phyloP scores from a whole-genome alignment of 805 yeast genomes.

The Wickerhamiella domercqiae region DNA sequence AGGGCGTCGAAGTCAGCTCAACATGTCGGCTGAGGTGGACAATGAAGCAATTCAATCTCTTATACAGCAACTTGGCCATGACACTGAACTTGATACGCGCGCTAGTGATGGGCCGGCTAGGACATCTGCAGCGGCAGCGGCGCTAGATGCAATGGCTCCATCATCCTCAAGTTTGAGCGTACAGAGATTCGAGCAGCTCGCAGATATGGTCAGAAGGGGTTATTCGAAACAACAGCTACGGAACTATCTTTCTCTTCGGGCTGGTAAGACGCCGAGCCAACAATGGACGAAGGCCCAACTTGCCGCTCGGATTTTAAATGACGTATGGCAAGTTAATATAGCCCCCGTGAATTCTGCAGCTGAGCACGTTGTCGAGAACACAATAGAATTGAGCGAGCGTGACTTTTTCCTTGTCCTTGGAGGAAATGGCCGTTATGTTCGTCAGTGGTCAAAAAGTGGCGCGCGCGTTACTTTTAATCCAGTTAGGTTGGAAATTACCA shows the following conservation, averaged over 20 bases:
- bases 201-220: constrained; percentile 16
- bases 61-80: neutral
- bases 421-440: constrained; percentile 27
- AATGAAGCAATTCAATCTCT: neutral
- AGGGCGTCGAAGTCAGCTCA: neutral
- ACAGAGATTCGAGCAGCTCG: constrained; percentile 13
- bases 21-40: neutral
- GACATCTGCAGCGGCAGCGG: neutral
- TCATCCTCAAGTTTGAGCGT: constrained; percentile 5
- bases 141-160: constrained; percentile 9
- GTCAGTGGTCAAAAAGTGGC: constrained; percentile 30
- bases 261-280: too few relatives aligned
- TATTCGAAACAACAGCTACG: constrained; percentile 19
- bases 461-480: constrained; percentile 27
- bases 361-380: constrained; percentile 23
- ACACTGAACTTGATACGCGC: neutral
- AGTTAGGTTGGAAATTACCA: constrained; percentile 22
- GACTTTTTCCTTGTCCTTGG: constrained; percentile 31
- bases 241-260: constrained; percentile 5
- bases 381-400: constrained; percentile 23
- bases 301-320: constrained; percentile 22
- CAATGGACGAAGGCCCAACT: constrained; percentile 15
- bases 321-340: constrained; percentile 25
- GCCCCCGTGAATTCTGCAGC: constrained; percentile 18
- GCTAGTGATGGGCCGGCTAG: too few relatives aligned